Evolutionary conservation across 257 asterid genomes (phyloP).

Genomic region (Solanum appendiculatum): DNA sequence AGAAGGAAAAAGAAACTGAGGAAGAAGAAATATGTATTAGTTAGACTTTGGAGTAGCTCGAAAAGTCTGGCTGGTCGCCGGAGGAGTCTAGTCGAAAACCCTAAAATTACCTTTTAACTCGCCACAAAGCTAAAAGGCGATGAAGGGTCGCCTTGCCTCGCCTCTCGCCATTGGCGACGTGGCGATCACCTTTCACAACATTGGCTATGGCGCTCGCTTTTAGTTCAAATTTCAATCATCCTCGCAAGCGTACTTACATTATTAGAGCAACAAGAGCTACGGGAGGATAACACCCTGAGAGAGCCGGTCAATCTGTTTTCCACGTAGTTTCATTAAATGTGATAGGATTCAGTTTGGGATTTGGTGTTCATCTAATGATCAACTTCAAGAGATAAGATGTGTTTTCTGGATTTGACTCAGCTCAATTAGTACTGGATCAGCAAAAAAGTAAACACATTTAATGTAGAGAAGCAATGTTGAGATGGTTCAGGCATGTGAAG

Average conservation of each 20-base stretch:
- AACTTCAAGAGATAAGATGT: background rate
- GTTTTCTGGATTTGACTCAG: background rate
- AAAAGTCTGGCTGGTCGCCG: too few relatives aligned
- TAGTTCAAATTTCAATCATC: conserved; percentile 14
- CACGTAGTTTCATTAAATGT: conserved; percentile 30
- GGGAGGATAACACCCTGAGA: conserved; percentile 46
- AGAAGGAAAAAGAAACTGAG: too few relatives aligned
- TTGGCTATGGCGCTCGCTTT: conserved; percentile 23
- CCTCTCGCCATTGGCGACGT: too few relatives aligned
- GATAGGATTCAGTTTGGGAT: background rate
- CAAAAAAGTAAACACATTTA: background rate
- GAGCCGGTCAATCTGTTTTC: conserved; percentile 55
- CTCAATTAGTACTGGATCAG: too few relatives aligned
- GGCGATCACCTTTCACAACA: too few relatives aligned
- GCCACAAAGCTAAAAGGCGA: too few relatives aligned
- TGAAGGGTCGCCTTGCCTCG: too few relatives aligned
- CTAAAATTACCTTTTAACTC: too few relatives aligned
- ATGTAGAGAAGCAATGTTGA: background rate
- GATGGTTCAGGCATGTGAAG: background rate
- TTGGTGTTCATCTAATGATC: background rate
- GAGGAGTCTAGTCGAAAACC: too few relatives aligned
- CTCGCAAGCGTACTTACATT: conserved; percentile 5
- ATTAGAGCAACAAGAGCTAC: conserved; percentile 32
- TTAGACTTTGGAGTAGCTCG: too few relatives aligned
- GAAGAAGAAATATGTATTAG: too few relatives aligned